Evolutionary conservation across 371 early-diverging fungal species (phyloP), one percentile per base, ranked within the genome.

Genomic region (Rhizopus delemar): DNA sequence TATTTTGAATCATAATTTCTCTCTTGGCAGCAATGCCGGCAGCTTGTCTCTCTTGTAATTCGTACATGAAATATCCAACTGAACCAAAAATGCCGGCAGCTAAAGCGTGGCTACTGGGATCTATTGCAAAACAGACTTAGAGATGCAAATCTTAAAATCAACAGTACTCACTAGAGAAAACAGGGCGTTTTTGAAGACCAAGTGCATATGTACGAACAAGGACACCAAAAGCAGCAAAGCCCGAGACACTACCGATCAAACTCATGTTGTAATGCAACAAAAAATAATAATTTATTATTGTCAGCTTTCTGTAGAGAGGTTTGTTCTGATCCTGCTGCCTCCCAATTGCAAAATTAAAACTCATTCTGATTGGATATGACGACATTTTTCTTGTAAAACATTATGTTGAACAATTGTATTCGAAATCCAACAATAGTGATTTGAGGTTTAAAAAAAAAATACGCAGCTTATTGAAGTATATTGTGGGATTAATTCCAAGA

Each of bases 211-310:
- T 66, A 51, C 80, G 80, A 45, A 80, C 77, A 57, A 74, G 73
- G 46, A 80, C 75, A 70, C 80, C 80, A 49, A 80, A 73, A 50
- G 75, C 74, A 41, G 80, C 80, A 55, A 80, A 80, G 49, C 80
- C 80, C 57, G 80, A 71, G 61, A 77, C 75, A 60, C 74, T 74
- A 60, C 69, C 63, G 51, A 76, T 65, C 51, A 79, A 61, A 69
- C 70, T 73, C 79, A 79, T 78, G 38, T 36, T 68, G 49, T 33
- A 41, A 29, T 31, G 41, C n/a, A 55, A 55, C 34, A 33, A 48
- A 28, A 7, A 4, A 7, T 13, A 48, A 13, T 9, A 48, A 22
- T 15, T 15, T 15, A 45, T 45, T 2, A 12, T n/a, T 22, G 15
- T 6, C 45, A 22, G 22, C 22, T 22, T 22, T 22, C 22, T 22